A percentile compares a stretch with the other conserved stretches of the same genome.
Conservation (phyloP, 257 asterid species). For the Fraxinus cuspidata region DNA sequence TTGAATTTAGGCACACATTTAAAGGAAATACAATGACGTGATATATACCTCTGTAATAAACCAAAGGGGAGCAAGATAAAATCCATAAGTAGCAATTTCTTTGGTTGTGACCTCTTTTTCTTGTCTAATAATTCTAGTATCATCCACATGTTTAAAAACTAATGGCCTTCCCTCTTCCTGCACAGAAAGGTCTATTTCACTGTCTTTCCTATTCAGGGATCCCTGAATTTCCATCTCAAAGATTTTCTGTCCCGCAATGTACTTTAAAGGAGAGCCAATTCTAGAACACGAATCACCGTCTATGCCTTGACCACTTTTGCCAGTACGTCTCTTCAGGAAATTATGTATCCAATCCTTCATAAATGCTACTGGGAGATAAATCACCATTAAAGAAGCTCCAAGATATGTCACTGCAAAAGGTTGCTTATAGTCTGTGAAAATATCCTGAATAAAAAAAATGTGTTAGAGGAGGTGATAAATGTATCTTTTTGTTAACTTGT, state of each 20-base stretch:
- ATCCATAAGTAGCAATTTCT: constrained; percentile 87
- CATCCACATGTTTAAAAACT: constrained; percentile 51
- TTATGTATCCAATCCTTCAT: constrained; percentile 66
- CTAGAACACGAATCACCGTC: constrained; percentile 38
- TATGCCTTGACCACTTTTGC: constrained; percentile 36
- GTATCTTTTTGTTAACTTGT: neutral
- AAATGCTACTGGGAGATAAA: constrained; percentile 90
- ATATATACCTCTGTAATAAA: constrained; percentile 79
- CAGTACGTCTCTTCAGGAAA: constrained; percentile 52
- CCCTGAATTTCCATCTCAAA: constrained; percentile 75
- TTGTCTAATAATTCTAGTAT: constrained; percentile 35
- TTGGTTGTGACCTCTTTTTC: constrained; percentile 64
- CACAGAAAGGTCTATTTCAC: constrained; percentile 52
- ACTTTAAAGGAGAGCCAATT: constrained; percentile 60
- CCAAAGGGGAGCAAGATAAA: constrained; percentile 96
- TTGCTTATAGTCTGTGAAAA: constrained; percentile 87
- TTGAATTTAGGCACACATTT: constrained; percentile 12
- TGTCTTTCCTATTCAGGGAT: constrained; percentile 58
- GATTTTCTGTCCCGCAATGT: constrained; percentile 54
- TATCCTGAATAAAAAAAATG: constrained; percentile 54
- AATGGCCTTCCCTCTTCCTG: constrained; percentile 70
- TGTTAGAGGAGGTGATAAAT: neutral
- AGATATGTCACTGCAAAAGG: constrained; percentile 98
- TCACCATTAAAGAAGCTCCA: constrained; percentile 94
- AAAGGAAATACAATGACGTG: neutral